Percentiles rank a stretch among this genome's conserved stretches.
These are phyloP conservation scores for Thecaphora thlaspeos DNA, from an alignment of 1,284 basidiomycete species.

Conservation along the genomic window DNA sequence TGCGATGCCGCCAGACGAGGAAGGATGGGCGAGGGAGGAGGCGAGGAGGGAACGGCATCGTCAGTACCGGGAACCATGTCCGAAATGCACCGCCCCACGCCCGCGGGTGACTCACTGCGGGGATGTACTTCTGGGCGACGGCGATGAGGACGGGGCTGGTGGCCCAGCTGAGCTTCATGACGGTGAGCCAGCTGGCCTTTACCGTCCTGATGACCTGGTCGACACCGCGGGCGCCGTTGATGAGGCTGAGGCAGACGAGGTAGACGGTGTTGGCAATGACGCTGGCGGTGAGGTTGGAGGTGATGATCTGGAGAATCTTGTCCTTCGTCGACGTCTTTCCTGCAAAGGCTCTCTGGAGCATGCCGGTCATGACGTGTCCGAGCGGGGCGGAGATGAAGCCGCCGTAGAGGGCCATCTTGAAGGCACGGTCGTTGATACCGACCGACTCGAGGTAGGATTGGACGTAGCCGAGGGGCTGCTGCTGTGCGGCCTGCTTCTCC, in stretches of 20 bases:
- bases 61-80: no score
- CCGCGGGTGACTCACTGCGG: slow-evolving; percentile 61
- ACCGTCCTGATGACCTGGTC: slow-evolving; percentile 71
- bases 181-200: slow-evolving; percentile 71
- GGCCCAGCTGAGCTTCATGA: slow-evolving; percentile 73
- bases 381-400: slow-evolving; percentile 81
- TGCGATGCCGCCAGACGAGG: no score
- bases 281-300: slow-evolving; percentile 74
- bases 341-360: slow-evolving; percentile 72
- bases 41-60: neutral
- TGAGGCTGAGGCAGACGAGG: slow-evolving; percentile 76
- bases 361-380: slow-evolving; percentile 67
- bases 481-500: slow-evolving; percentile 27
- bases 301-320: slow-evolving; percentile 69
- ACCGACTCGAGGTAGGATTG: slow-evolving; percentile 24
- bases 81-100: no score
- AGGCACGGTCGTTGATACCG: slow-evolving; percentile 60
- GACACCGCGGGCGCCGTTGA: slow-evolving; percentile 73
- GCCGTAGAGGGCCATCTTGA: slow-evolving; percentile 82
- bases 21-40: no score
- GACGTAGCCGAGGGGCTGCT: slow-evolving; percentile 21
- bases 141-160: slow-evolving; percentile 71
- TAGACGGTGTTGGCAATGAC: slow-evolving; percentile 72
- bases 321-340: slow-evolving; percentile 71
- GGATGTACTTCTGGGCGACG: slow-evolving; percentile 73